A percentile compares a stretch with the other conserved stretches of the same genome.
phyloP scores from a whole-genome alignment of 148 eudicot genomes.

The Cornus kousa region DNA sequence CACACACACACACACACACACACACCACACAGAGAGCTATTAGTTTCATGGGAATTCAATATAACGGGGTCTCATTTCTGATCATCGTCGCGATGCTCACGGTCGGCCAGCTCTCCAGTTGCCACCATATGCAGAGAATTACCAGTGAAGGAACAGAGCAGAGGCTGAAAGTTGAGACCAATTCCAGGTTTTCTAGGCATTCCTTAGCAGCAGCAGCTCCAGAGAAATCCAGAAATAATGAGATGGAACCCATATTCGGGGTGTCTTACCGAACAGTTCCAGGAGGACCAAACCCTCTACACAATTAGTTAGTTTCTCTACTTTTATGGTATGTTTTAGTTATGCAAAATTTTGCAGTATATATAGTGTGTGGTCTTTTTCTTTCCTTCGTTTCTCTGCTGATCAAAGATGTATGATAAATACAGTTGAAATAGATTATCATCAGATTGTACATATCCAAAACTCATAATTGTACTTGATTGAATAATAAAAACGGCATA shows the following conservation, averaged over 20 bases:
- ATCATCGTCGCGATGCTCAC: constrained; percentile 26
- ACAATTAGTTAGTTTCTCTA: constrained; percentile 41
- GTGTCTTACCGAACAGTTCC: constrained; percentile 50
- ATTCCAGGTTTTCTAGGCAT: constrained; percentile 24
- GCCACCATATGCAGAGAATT: constrained; percentile 22
- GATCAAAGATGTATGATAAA: constrained; percentile 3
- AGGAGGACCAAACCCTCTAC: constrained; percentile 78
- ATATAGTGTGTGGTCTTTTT: neutral
- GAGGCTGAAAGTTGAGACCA: neutral
- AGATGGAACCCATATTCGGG: constrained; percentile 17
- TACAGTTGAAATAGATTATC: constrained; percentile 10
- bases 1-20: neutral
- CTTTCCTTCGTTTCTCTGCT: neutral
- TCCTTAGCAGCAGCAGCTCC: constrained; percentile 28
- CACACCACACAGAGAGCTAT: too few species aligned
- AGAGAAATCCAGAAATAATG: constrained; percentile 12
- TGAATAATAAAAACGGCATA: neutral
- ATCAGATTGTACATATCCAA: neutral
- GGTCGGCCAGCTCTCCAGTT: constrained; percentile 26
- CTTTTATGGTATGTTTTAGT: neutral
- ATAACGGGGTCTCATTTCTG: constrained; percentile 23
- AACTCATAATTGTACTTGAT: neutral
- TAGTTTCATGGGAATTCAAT: constrained; percentile 32
- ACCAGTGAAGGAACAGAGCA: constrained; percentile 1
- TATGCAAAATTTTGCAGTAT: constrained; percentile 14